These are phyloP conservation scores for Hypoxylon fuscum DNA, from an alignment of 495 filamentous ascomycete genomes.

Conservation along the genomic window DNA sequence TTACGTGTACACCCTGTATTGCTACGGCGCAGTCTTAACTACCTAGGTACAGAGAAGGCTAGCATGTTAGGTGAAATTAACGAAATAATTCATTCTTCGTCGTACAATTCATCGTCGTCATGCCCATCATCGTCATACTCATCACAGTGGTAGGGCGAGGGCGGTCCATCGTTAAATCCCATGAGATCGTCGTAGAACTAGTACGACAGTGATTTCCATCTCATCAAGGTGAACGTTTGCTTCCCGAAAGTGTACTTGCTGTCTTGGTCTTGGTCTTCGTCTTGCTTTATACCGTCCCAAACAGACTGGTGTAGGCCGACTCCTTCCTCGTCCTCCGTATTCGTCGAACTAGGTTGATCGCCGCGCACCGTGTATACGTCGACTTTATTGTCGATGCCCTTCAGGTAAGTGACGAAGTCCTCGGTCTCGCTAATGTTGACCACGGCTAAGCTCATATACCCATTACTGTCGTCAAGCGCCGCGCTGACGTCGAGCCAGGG, in stretches of 20 bases:
- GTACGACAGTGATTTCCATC: no score
- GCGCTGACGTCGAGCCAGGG: slow-evolving; percentile 79
- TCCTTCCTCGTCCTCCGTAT: slow-evolving; percentile 67
- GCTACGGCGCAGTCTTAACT: no score
- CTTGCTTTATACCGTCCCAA: slow-evolving; percentile 73
- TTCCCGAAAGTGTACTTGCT: slow-evolving; percentile 68
- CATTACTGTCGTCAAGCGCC: slow-evolving; percentile 66
- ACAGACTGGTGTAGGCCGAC: slow-evolving; percentile 66
- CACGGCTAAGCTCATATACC: slow-evolving; percentile 69
- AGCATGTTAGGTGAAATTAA: slow-evolving; percentile 12
- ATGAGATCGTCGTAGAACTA: no score
- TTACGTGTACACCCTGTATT: background rate
- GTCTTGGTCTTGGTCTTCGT: no score
- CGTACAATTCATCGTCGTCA: no score
- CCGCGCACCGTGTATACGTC: slow-evolving; percentile 70
- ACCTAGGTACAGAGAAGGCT: no score
- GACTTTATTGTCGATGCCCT: slow-evolving; percentile 60
- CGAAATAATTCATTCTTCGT: slow-evolving; percentile 31
- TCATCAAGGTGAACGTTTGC: slow-evolving; percentile 70
- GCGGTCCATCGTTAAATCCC: no score
- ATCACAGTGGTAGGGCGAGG: no score
- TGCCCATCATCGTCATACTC: no score
- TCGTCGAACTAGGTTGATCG: slow-evolving; percentile 61
- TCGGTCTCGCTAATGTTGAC: slow-evolving; percentile 72
- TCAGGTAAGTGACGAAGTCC: slow-evolving; percentile 64